Evolutionary conservation across 1,284 basidiomycete genomes (phyloP).

Genomic region (Ganoderma lucidum): DNA sequence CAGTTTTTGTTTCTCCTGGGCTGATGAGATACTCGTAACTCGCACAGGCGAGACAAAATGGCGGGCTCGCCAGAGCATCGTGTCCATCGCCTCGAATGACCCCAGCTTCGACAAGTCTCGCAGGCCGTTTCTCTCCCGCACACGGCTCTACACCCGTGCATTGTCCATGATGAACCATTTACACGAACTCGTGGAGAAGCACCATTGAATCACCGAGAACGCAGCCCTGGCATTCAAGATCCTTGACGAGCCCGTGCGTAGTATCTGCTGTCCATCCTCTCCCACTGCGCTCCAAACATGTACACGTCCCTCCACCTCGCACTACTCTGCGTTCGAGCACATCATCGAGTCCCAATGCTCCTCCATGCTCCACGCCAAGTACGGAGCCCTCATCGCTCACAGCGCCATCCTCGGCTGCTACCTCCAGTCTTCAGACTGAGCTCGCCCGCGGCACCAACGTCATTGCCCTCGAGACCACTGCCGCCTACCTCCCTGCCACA

Average conservation of each 20-base stretch:
- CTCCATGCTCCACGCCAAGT: conserved; percentile 56
- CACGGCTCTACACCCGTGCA: conserved; percentile 57
- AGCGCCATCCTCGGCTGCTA: conserved; percentile 74
- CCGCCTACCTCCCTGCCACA: conserved; percentile 74
- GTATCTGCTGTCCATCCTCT: not conserved
- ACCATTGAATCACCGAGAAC: conserved; percentile 62
- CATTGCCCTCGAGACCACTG: conserved; percentile 76
- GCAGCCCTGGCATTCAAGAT: conserved; percentile 51
- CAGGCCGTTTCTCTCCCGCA: conserved; percentile 59
- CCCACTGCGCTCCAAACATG: not conserved
- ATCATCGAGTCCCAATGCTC: conserved; percentile 70
- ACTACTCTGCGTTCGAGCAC: conserved; percentile 65
- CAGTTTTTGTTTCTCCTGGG: not conserved
- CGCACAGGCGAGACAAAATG: conserved; percentile 56
- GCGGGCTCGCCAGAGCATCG: conserved; percentile 56
- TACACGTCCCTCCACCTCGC: not conserved
- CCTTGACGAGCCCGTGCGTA: conserved; percentile 62
- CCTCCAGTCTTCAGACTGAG: conserved; percentile 68
- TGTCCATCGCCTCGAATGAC: conserved; percentile 60
- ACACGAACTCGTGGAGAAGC: conserved; percentile 60
- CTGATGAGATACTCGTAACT: not conserved
- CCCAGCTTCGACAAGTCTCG: conserved; percentile 70
- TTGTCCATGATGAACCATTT: conserved; percentile 62
- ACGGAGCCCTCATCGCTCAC: conserved; percentile 54
- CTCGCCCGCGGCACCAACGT: conserved; percentile 84